Evolutionary conservation across 106 monocot genomes (phyloP), one percentile per base, ranked within the genome.

Genomic region (Dioscorea alata): DNA sequence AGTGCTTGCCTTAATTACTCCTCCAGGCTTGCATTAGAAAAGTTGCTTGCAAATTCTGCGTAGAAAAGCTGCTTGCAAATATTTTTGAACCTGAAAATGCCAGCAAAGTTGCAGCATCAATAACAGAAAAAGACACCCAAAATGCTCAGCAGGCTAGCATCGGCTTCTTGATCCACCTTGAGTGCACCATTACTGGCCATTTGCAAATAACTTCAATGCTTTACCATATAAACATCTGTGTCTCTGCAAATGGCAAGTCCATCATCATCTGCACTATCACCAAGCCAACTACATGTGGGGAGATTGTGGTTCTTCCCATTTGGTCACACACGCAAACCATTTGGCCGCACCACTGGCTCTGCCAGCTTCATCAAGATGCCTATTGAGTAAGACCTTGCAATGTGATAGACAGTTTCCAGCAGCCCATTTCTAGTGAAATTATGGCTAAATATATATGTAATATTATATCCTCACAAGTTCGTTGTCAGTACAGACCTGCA

Each of bases 191-290:
- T 13, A 23, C 2, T 5, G 19, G 60, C 0, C n/a, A 0, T 0
- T 6, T 6, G 18, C 4, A 0, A 6, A 14, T 6, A 4, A 23
- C 19, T 14, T 23, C 35, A 19, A 52, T 71, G 57, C 60, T 72
- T 32, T 72, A 48, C 48, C 52, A 71, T 59, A 51, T 78, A 24
- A 58, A 28, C 33, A 49, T 71, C 60, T 78, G 78, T 58, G 28
- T 78, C 23, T 71, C 71, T 17, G 7, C 6, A 5, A 60, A 78
- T 33, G 78, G 57, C 12, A 33, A 58, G 50, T 23, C 2, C 25
- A 17, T 78, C 66, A 72, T 78, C 49, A 48, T 12, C 31, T 78
- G 78, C 51, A 71, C 72, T 7, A 23, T 61, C 24, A 50, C 34
- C 32, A 57, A 4, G 31, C 16, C 16, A 2, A 60, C 16, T 19